Base-by-base conservation (phyloP, 805 yeast genomes). In the Sugiyamaella smithiae region DNA sequence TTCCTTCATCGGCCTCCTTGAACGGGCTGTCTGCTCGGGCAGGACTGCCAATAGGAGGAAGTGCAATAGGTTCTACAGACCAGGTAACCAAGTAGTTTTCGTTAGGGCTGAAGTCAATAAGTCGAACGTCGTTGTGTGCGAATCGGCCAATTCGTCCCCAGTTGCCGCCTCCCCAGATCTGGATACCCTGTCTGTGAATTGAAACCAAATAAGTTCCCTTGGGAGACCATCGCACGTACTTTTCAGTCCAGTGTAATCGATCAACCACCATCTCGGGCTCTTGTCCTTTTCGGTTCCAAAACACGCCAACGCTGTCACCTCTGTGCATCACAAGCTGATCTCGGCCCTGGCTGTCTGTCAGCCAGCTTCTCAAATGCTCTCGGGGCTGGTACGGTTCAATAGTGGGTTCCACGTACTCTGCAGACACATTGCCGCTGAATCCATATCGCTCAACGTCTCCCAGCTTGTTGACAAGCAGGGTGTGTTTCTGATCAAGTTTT, bases 401-500 rank as follows among this genome's bases (percentile, higher is more conserved):
- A 23, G 69, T 74, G 33, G 98, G 97, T 67, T 81, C 95, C 29
- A 59, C 70, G 64, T 82, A 88, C 41, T 57, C 65, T 40, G 77
- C 81, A 38, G 77, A 77, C 11, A 77, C 70, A 53, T 84, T 76
- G 43, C 77, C 77, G 52, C 82, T 87, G 46, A 76, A 70, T 44
- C 85, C 91, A 65, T 74, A 86, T 64, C 81, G 84, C 66, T 87
- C 96, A 60, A 90, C 78, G 61, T 90, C 97, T 31, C 81, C 69
- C 64, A 93, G 75, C 62, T 78, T 82, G 76, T 91, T 93, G 55
- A 91, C 86, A 57, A 80, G 77, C 62, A 93, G 75, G 61, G 95
- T 82, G 73, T 93, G 99, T 68, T 88, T 90, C 56, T 86, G 85
- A 72, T 93, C 99, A 62, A 93, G 78, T 67, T 89, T 89, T 75